Conservation (phyloP, 2,329 filamentous ascomycete genomes). For the Aspergillus sp. region DNA sequence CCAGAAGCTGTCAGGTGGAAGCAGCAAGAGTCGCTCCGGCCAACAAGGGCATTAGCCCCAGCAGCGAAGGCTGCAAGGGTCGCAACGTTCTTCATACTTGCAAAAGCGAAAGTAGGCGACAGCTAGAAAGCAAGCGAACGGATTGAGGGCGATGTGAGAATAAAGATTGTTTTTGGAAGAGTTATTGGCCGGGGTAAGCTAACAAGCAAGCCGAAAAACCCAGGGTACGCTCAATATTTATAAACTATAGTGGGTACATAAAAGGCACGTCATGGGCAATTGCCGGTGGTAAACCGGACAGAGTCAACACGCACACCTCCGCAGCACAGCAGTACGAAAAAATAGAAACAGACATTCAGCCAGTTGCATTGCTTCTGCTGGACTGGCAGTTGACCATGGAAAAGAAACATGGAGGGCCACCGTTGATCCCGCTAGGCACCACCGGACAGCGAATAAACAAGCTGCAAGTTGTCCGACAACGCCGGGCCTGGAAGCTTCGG, state of each 20-base stretch:
- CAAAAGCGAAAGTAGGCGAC: conserved; percentile 12
- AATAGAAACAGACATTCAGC: conserved; percentile 22
- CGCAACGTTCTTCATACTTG: conserved; percentile 42
- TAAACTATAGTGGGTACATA: conserved; percentile 21
- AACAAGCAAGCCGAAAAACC: not conserved
- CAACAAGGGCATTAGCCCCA: conserved; percentile 46
- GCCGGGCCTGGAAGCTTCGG: conserved; percentile 19
- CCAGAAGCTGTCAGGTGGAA: conserved; percentile 57
- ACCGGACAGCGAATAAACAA: conserved; percentile 14
- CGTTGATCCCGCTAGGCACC: conserved; percentile 12
- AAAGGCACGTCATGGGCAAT: conserved; percentile 15
- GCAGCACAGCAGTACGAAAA: conserved; percentile 12
- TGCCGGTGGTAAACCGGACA: conserved; percentile 11
- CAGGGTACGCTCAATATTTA: conserved; percentile 22
- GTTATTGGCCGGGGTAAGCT: not conserved
- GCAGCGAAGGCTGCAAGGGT: conserved; percentile 42
- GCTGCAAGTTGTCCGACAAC: conserved; percentile 17
- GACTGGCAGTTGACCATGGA: conserved; percentile 19
- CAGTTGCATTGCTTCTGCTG: conserved; percentile 15
- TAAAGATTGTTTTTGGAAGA: conserved; percentile 9
- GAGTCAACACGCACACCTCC: conserved; percentile 12
- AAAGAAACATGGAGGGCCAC: conserved; percentile 9
- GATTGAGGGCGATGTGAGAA: not conserved
- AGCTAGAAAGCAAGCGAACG: conserved; percentile 16
- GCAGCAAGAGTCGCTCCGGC: conserved; percentile 47